Conservation (phyloP, 345 rosid genomes). For the Eucalyptus rudis region DNA sequence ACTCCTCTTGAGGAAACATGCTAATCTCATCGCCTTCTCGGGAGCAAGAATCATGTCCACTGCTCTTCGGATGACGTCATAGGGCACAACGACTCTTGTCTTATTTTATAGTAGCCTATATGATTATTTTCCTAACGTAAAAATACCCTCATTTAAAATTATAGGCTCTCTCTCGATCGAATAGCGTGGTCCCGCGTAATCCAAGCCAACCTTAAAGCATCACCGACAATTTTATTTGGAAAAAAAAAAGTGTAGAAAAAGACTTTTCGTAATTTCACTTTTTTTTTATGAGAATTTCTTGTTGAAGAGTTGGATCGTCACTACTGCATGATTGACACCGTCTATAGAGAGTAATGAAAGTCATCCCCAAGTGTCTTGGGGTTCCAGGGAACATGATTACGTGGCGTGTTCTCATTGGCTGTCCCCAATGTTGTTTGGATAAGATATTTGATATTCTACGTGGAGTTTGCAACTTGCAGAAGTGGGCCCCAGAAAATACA, state of each 20-base stretch:
- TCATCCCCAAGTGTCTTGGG: background rate
- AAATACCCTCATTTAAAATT: background rate
- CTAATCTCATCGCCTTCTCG: background rate
- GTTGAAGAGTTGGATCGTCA: background rate
- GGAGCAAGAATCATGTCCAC: background rate
- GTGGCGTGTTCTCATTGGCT: background rate
- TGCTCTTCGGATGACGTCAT: background rate
- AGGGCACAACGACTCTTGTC: background rate
- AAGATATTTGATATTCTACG: background rate
- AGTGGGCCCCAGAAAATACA: background rate
- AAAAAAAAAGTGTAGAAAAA: background rate
- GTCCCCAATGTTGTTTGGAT: background rate
- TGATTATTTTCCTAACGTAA: background rate
- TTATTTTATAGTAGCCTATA: background rate
- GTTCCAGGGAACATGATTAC: background rate
- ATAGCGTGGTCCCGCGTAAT: background rate
- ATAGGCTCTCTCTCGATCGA: accelerated
- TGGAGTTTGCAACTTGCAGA: background rate
- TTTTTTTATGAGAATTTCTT: background rate
- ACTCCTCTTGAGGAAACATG: background rate
- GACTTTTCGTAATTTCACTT: background rate
- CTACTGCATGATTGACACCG: background rate
- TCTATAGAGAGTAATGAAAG: background rate
- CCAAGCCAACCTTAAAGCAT: background rate
- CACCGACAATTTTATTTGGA: background rate